Conservation (phyloP, 1,139 yeast genomes). For the Eremothecium cymbalariae region DNA sequence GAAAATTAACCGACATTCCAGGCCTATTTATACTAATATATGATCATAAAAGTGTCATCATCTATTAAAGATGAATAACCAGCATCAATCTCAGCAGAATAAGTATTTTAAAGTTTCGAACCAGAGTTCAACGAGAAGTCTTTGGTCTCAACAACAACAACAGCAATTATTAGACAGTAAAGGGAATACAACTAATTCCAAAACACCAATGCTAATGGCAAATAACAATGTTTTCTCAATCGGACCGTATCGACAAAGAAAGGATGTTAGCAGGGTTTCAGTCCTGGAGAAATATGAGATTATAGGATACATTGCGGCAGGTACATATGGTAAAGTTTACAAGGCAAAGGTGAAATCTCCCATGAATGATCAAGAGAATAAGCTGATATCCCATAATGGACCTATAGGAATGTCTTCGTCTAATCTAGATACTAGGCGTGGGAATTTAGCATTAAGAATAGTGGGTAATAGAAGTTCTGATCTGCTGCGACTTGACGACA, state of each 20-base stretch:
- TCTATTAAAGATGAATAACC: conserved; percentile 7
- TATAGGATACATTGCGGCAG: conserved; percentile 95
- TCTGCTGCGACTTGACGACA: conserved; percentile 1
- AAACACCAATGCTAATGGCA: conserved; percentile 49
- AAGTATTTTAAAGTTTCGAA: conserved; percentile 1
- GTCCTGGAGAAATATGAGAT: conserved; percentile 79
- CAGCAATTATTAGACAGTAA: conserved; percentile 9
- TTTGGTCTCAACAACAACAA: conserved; percentile 11
- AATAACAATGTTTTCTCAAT: conserved; percentile 59
- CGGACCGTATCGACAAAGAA: conserved; percentile 65
- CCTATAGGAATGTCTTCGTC: conserved; percentile 1
- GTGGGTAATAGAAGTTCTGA: conserved; percentile 7
- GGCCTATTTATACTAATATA: too few species aligned
- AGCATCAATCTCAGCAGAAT: conserved; percentile 7
- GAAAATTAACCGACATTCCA: too few species aligned
- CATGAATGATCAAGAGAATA: conserved; percentile 6
- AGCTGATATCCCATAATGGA: conserved; percentile 7
- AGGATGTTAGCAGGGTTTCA: conserved; percentile 59
- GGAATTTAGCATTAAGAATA: conserved; percentile 10
- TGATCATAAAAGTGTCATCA: too few species aligned
- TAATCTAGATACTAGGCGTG: conserved; percentile 8
- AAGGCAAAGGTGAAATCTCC: conserved; percentile 56
- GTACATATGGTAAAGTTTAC: conserved; percentile 95
- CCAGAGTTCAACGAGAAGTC: conserved; percentile 3
- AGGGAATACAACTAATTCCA: conserved; percentile 15